Evolutionary conservation across 148 eudicot species (phyloP).

Genomic region (Chenopodium formosanum): DNA sequence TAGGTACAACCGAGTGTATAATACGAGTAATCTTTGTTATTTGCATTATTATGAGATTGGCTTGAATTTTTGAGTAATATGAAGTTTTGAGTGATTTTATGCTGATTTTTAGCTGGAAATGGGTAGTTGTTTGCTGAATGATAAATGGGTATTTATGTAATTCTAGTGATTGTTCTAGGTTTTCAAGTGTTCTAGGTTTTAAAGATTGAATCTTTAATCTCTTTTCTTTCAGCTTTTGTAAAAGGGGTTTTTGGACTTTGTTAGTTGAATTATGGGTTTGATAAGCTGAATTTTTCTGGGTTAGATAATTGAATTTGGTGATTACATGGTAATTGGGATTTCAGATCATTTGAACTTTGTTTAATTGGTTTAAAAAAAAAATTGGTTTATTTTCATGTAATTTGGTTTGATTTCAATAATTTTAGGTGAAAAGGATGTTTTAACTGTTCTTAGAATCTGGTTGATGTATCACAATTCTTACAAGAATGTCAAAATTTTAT

Average conservation of each 20-base stretch:
- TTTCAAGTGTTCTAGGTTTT: not conserved
- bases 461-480: not conserved
- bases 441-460: not conserved
- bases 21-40: not conserved
- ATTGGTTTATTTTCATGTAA: not conserved
- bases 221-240: not conserved
- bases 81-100: not conserved
- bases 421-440: not conserved
- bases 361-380: not conserved
- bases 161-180: constrained; percentile 4
- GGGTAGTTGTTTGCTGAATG: not conserved
- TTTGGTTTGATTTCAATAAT: not conserved
- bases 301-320: not conserved
- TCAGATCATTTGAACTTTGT: not conserved
- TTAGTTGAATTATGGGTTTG: not conserved
- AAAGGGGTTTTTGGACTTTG: not conserved
- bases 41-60: not conserved
- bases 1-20: not conserved
- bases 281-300: not conserved
- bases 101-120: not conserved
- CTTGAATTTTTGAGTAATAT: not conserved
- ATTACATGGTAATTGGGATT: not conserved
- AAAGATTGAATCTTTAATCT: not conserved
- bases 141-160: not conserved
- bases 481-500: too few species aligned